phyloP scores from a whole-genome alignment of 2,329 filamentous ascomycete species.

The Colletotrichum trifolii region DNA sequence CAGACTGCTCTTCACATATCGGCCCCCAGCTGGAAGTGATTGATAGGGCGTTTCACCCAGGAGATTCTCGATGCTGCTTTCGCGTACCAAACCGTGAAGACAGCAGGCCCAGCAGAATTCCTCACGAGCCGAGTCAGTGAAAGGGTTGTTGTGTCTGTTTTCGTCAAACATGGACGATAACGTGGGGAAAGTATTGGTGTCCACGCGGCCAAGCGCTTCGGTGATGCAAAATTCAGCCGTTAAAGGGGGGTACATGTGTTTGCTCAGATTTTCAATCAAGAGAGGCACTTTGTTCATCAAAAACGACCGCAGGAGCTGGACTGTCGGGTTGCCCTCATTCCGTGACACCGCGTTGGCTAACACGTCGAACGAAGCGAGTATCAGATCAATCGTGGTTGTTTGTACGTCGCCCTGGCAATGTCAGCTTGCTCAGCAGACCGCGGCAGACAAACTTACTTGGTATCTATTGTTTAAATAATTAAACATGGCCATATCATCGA shows the following conservation, averaged over 20 bases:
- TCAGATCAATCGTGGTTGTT: constrained; percentile 81
- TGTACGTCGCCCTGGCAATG: constrained; percentile 77
- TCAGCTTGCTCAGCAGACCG: neutral
- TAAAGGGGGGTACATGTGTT: constrained; percentile 79
- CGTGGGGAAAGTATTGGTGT: constrained; percentile 79
- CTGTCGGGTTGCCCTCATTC: constrained; percentile 65
- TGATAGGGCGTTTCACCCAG: constrained; percentile 88
- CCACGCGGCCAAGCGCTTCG: constrained; percentile 82
- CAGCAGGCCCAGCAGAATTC: constrained; percentile 93
- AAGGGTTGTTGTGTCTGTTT: constrained; percentile 66
- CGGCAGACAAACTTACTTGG: constrained; percentile 62
- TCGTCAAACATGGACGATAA: constrained; percentile 70
- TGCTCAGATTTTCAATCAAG: constrained; percentile 62
- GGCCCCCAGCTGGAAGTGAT: constrained; percentile 77
- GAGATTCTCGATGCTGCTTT: constrained; percentile 80
- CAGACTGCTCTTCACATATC: constrained; percentile 81
- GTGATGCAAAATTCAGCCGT: constrained; percentile 77
- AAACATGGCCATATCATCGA: constrained; percentile 83
- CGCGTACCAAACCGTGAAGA: constrained; percentile 84
- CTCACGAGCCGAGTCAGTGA: constrained; percentile 69
- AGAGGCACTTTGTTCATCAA: constrained; percentile 76
- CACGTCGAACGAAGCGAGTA: constrained; percentile 89
- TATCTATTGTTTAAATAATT: constrained; percentile 88
- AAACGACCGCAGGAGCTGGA: constrained; percentile 85
- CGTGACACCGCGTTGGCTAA: constrained; percentile 87